Evolutionary conservation across 768 basidiomycete species (phyloP).

Genomic region (Hygrophorus russula): DNA sequence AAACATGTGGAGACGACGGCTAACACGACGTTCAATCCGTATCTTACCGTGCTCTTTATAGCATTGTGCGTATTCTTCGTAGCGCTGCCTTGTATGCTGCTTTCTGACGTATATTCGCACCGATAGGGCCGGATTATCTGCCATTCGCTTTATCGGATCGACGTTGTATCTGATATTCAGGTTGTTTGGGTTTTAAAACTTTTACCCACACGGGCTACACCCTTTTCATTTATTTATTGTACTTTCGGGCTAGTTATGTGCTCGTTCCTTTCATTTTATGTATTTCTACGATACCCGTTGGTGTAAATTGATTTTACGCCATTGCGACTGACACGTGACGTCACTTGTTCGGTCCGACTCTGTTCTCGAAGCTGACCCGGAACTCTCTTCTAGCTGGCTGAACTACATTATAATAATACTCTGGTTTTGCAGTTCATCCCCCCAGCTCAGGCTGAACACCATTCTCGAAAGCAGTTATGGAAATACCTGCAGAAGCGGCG

Average conservation of each 20-base stretch:
- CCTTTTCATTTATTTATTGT: neutral
- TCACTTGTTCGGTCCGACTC: neutral
- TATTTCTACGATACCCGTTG: neutral
- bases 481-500: constrained; percentile 1
- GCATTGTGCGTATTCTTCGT: constrained; percentile 26
- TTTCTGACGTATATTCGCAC: constrained; percentile 1
- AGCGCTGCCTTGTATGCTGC: neutral
- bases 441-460: no score
- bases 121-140: constrained; percentile 64
- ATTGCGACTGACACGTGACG: neutral
- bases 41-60: constrained; percentile 73
- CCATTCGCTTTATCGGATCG: constrained; percentile 73
- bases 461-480: no score
- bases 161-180: constrained; percentile 69
- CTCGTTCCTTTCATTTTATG: neutral
- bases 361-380: no score
- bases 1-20: constrained; percentile 38
- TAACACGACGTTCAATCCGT: constrained; percentile 73
- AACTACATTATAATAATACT: neutral
- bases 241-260: neutral
- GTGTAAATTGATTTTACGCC: neutral
- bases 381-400: neutral
- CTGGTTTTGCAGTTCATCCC: no score
- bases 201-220: neutral
- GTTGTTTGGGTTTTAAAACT: constrained; percentile 45